A percentile compares a stretch with the other conserved stretches of the same genome.
phyloP scores from a whole-genome alignment of 441 rosid species.

The Eruca vesicaria region DNA sequence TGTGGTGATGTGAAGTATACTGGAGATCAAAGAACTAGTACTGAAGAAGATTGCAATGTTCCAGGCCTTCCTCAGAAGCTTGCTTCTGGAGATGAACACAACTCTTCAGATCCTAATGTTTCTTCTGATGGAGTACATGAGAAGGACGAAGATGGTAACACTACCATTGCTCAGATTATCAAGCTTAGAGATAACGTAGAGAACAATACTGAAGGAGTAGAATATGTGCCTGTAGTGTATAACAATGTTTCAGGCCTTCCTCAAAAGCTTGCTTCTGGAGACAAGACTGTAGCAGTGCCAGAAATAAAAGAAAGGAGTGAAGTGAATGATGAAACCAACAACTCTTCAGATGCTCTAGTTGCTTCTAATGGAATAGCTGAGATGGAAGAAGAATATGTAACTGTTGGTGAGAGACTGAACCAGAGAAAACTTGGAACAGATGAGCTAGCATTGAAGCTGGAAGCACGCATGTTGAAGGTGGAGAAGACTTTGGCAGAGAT shows the following conservation, averaged over 20 bases:
- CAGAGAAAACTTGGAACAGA: not conserved
- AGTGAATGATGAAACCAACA: not conserved
- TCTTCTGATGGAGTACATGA: not conserved
- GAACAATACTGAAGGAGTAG: not conserved
- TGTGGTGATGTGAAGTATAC: not conserved
- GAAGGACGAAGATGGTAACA: not conserved
- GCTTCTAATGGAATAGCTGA: not conserved
- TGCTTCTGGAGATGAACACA: not conserved
- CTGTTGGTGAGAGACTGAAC: not conserved
- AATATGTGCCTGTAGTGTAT: not conserved
- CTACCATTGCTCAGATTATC: not conserved
- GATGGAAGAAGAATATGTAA: not conserved
- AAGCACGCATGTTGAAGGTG: conserved; percentile 21
- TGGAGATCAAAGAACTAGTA: no score
- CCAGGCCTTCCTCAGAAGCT: not conserved
- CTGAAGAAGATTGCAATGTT: not conserved
- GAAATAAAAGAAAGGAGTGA: not conserved
- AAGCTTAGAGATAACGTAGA: not conserved
- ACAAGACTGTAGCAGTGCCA: not conserved
- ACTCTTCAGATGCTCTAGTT: not conserved
- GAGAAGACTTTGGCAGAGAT: conserved; percentile 21
- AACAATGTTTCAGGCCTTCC: not conserved
- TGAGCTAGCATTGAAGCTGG: not conserved
- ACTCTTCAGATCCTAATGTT: not conserved
- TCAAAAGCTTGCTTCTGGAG: not conserved